Conservation (phyloP, 2,329 filamentous ascomycete genomes). For the Xylaria sp. region DNA sequence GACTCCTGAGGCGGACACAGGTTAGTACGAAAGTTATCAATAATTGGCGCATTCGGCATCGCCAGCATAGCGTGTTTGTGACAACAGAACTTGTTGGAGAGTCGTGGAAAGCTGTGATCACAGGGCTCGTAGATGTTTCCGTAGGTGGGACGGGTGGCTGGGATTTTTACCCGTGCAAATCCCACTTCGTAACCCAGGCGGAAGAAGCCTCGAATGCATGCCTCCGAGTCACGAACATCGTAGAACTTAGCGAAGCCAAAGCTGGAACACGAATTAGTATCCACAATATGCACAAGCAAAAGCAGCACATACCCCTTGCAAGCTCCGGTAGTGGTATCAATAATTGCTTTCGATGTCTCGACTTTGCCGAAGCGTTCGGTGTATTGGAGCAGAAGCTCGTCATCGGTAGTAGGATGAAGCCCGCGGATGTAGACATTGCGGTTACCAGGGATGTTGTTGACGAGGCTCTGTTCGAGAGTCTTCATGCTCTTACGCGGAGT, state of each 20-base stretch:
- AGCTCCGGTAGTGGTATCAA: constrained; percentile 89
- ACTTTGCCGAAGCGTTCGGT: constrained; percentile 91
- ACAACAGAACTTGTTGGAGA: constrained; percentile 25
- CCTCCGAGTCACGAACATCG: constrained; percentile 87
- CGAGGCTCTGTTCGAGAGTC: constrained; percentile 91
- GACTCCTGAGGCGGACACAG: constrained; percentile 74
- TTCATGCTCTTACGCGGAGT: constrained; percentile 87
- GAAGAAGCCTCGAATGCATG: constrained; percentile 96
- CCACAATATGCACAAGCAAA: constrained; percentile 2
- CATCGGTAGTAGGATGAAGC: constrained; percentile 93
- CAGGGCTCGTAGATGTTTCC: constrained; percentile 26
- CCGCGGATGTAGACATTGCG: constrained; percentile 99
- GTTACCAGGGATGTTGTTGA: constrained; percentile 91
- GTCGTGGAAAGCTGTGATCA: constrained; percentile 25
- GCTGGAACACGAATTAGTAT: constrained; percentile 61
- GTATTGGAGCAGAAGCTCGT: constrained; percentile 85
- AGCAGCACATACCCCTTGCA: constrained; percentile 85
- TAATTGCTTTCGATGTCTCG: constrained; percentile 98
- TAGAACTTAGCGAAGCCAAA: constrained; percentile 98
- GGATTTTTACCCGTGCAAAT: constrained; percentile 81
- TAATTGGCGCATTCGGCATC: constrained; percentile 27
- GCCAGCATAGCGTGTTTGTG: constrained; percentile 41
- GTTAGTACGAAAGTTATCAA: constrained; percentile 38
- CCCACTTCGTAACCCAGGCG: constrained; percentile 96
- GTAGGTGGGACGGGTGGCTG: constrained; percentile 23